Base-by-base conservation (phyloP, 2,329 filamentous ascomycete genomes). In the Fusarium lyarnte region DNA sequence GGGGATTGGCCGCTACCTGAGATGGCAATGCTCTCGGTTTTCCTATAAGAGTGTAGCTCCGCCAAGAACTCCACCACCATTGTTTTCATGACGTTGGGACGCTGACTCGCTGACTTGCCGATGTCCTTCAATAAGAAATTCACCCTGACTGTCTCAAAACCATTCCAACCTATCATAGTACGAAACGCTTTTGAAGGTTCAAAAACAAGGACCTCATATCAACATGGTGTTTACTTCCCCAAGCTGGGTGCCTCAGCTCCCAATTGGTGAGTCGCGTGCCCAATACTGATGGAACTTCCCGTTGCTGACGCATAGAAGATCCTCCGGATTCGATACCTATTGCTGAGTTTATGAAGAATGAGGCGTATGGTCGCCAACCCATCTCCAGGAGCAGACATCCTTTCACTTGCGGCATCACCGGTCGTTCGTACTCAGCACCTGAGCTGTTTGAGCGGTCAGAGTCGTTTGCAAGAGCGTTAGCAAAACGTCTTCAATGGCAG, bases 351-450 rank as follows among this genome's bases (percentile, higher is more conserved):
- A 67, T 67, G 64, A 62, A 33, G 11, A 68, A 67, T 10, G 64
- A 67, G 10, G 17, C n/a, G 1, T 43, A 41, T 38, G 74, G 75
- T 0, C 75, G 93, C 42, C 81, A 84, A 55, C 86, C 92, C 2
- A 81, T 93, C 5, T 85, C 86, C 27, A 85, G 89, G 69, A 91
- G 93, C 21, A 85, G 85, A 53, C 87, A 92, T 67, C 92, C 93
- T 0, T 97, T 92, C 80, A 94, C 91, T n/a, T 95, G 93, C 74
- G 94, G 93, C 13, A 74, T 95, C 25, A 90, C 90, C 0, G 92
- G 93, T 47, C 89, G 87, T 77, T 87, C 89, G 2, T 93, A 91
- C 79, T 89, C 89, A 3, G 84, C 87, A 9, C 72, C 84, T 31
- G 88, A 95, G 72, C 86, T 94, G 23, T 88, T 87, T 54, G 85